A percentile compares a stretch with the other conserved stretches of the same genome.
These are phyloP conservation scores for Penicillium griseofulvum DNA, from an alignment of 2,329 filamentous ascomycete species.

Conservation along the genomic window DNA sequence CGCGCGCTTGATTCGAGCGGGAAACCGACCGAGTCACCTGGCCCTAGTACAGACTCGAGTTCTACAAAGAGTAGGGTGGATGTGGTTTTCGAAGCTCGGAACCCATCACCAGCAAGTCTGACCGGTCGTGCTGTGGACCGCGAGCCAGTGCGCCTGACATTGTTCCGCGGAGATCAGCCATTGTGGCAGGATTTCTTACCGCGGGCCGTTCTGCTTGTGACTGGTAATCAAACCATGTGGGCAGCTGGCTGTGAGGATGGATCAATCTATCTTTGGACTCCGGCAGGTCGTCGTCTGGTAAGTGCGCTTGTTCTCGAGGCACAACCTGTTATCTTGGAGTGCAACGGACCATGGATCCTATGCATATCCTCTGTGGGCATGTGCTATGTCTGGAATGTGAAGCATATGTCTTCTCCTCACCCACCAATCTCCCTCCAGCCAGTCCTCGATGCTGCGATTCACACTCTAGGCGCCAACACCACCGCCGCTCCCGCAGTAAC, in stretches of 20 bases:
- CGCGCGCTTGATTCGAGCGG: constrained; percentile 66
- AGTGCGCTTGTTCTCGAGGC: constrained; percentile 85
- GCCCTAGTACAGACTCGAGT: constrained; percentile 34
- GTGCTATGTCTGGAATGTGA: constrained; percentile 91
- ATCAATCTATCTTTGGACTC: constrained; percentile 85
- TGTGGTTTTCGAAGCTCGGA: constrained; percentile 82
- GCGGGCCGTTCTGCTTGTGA: constrained; percentile 79
- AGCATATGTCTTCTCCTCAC: constrained; percentile 77
- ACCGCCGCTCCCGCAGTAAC: constrained; percentile 81
- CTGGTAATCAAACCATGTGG: constrained; percentile 89
- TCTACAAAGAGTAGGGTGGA: constrained; percentile 58
- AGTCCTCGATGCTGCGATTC: constrained; percentile 80
- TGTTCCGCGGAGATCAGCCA: constrained; percentile 73
- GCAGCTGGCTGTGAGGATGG: constrained; percentile 91
- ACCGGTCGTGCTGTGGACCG: constrained; percentile 62
- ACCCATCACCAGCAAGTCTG: constrained; percentile 63
- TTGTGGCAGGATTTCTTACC: constrained; percentile 96
- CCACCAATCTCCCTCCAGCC: constrained; percentile 87
- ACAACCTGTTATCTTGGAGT: constrained; percentile 91
- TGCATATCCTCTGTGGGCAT: constrained; percentile 85
- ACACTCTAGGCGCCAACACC: constrained; percentile 73
- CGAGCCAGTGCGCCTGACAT: constrained; percentile 80
- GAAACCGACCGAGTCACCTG: constrained; percentile 43
- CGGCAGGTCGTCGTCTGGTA: constrained; percentile 79
- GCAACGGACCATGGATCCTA: constrained; percentile 81